Evolutionary conservation across 1,284 basidiomycete genomes (phyloP).

Genomic region (Cutaneotrichosporon sp.): DNA sequence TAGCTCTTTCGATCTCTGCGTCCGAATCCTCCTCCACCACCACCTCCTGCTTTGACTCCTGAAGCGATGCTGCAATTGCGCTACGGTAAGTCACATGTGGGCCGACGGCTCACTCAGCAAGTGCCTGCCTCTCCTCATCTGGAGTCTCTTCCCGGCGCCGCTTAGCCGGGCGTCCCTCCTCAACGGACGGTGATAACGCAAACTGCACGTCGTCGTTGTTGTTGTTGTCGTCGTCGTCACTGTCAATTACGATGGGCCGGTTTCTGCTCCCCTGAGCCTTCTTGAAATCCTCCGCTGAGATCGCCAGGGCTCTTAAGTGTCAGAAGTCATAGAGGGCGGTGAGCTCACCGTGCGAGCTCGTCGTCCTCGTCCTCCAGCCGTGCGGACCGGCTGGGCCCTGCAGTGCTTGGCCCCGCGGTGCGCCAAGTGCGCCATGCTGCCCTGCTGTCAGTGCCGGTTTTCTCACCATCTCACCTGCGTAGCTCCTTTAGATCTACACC

Average conservation of each 20-base stretch:
- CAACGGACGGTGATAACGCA: constrained; percentile 28
- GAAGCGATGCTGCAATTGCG: constrained; percentile 39
- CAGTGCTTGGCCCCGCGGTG: constrained; percentile 27
- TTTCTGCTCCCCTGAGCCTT: neutral
- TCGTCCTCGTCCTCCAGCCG: constrained; percentile 39
- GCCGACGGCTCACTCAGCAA: constrained; percentile 38
- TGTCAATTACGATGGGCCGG: constrained; percentile 13
- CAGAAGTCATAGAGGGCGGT: neutral
- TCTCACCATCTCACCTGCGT: constrained; percentile 31
- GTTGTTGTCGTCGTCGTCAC: constrained; percentile 29
- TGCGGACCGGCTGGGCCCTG: neutral
- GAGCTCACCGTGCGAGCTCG: constrained; percentile 38
- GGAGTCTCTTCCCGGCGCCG: constrained; percentile 38
- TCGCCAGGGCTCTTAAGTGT: constrained; percentile 30
- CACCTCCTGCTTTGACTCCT: constrained; percentile 1
- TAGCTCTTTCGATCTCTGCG: constrained; percentile 24
- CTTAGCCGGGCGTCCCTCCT: constrained; percentile 34
- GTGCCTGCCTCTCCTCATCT: constrained; percentile 41
- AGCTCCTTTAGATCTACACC: constrained; percentile 31
- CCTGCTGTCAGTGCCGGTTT: constrained; percentile 19
- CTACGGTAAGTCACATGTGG: constrained; percentile 20
- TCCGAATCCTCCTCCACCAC: constrained; percentile 16
- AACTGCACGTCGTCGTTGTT: constrained; percentile 39
- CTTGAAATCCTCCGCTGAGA: constrained; percentile 32
- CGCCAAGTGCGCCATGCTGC: constrained; percentile 47